Percentiles rank a stretch among this genome's conserved stretches.
Evolutionary conservation across 768 basidiomycete species (phyloP).

Genomic region (Rhodotorula diobovata): DNA sequence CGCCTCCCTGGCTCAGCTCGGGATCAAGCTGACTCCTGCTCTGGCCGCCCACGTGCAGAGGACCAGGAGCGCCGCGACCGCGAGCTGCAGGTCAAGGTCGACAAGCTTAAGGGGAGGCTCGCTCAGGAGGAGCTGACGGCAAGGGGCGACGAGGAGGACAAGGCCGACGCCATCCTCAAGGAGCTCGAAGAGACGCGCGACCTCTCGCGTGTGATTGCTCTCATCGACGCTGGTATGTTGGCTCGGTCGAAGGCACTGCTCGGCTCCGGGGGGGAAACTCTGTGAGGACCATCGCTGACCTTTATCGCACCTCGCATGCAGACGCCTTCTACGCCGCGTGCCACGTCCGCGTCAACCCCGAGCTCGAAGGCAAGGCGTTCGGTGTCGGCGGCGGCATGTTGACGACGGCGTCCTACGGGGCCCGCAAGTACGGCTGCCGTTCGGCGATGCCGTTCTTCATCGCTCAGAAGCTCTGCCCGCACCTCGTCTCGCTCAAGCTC

Average conservation of each 20-base stretch:
- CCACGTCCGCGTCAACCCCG: conserved; percentile 45
- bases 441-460: conserved; percentile 98
- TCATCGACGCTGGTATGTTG: conserved; percentile 60
- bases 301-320: conserved; percentile 49
- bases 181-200: conserved; percentile 73
- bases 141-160: conserved; percentile 16
- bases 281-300: too few relatives aligned
- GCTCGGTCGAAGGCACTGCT: too few relatives aligned
- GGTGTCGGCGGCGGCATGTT: conserved; percentile 78
- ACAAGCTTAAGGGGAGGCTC: background rate
- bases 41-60: conserved; percentile 48
- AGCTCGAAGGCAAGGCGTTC: conserved; percentile 50
- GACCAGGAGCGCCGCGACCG: conserved; percentile 88
- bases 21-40: conserved; percentile 10
- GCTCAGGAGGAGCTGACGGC: conserved; percentile 1
- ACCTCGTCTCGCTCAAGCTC: conserved; percentile 62
- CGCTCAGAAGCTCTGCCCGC: conserved; percentile 87
- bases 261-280: too few relatives aligned
- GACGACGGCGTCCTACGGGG: conserved; percentile 56
- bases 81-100: conserved; percentile 57
- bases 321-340: conserved; percentile 51
- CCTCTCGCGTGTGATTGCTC: conserved; percentile 76
- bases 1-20: background rate
- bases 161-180: conserved; percentile 45
- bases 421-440: conserved; percentile 50